Percentiles rank a stretch among this genome's conserved stretches.
phyloP scores from a whole-genome alignment of 331 rosid genomes.

The Cucumis variabilis region DNA sequence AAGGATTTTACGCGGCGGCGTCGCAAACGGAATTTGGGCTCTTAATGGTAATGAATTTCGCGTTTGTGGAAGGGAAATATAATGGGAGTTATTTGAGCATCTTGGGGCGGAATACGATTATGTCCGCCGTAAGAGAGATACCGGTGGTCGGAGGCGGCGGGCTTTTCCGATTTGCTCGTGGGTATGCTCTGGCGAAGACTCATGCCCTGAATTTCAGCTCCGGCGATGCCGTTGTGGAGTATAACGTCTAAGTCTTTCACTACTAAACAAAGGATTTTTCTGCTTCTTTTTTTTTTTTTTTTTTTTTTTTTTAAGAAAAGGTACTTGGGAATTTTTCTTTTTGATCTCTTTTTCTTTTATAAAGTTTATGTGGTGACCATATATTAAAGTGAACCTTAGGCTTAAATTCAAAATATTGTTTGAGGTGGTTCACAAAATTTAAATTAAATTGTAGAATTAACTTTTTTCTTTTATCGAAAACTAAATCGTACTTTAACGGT shows the following conservation, averaged over 20 bases:
- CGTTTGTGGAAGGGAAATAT: constrained; percentile 55
- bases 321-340: neutral
- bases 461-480: too few species aligned
- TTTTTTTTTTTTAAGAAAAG: too few species aligned
- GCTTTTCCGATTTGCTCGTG: constrained; percentile 59
- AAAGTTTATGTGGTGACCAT: too few species aligned
- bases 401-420: too few species aligned
- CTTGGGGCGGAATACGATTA: constrained; percentile 53
- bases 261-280: neutral
- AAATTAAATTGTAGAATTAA: too few species aligned
- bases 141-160: constrained; percentile 71
- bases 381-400: too few species aligned
- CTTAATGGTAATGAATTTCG: constrained; percentile 59
- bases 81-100: constrained; percentile 68
- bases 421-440: too few species aligned
- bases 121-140: constrained; percentile 60
- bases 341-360: too few species aligned
- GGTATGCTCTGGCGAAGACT: constrained; percentile 60
- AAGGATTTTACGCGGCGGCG: constrained; percentile 59
- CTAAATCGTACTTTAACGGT: too few species aligned
- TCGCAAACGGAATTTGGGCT: constrained; percentile 51
- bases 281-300: too few species aligned
- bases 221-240: constrained; percentile 46
- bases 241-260: constrained; percentile 45
- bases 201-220: neutral